Evolutionary conservation across 495 filamentous ascomycete species (phyloP), one percentile per base, ranked within the genome.

Genomic region (Talaromyces proteolyticus): DNA sequence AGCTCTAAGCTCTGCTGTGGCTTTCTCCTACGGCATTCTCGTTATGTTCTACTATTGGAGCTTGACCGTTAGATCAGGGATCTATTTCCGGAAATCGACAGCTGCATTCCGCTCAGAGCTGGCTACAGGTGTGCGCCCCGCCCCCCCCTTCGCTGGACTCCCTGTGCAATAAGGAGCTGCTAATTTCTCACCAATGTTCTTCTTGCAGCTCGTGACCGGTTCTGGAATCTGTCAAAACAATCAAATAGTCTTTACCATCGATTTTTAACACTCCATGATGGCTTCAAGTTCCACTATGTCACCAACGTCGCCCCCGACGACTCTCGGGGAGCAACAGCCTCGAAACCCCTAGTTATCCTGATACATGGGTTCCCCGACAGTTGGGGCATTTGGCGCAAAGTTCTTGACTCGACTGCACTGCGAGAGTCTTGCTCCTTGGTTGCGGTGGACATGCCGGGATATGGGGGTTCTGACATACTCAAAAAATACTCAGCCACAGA

Each of bases 291-390:
- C 41, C 78, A 81, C 51, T 79, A 81, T 46, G 55, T 81, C 12
- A 66, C 65, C 53, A 75, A 73, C 53, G 61, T 64, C 20, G 44
- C 42, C 4, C 56, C 63, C 0, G 53, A 54, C 36, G 53, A 50
- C 6, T 25, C 55, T n/a, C n/a, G n/a, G n/a, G n/a, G n/a, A 0
- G 54, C 53, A n/a, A 29, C 58, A 24, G 61, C 60, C 3, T 63
- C 68, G 22, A 66, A 61, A 24, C 70, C 70, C 0, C 57, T 82
- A 44, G 65, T 79, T 10, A 72, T 82, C 29, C 75, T 80, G 57
- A 65, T 81, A 22, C 79, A 82, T 55, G 79, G 79, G 24, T 82
- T 80, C 48, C 79, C 79, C 6, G 78, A 82, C 54, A 78, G 74
- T 49, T 80, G 73, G 69, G 65, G 66, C 1, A 53, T 79, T 21